Base-by-base conservation (phyloP, 495 filamentous ascomycete species). In the Talaromyces ruber region DNA sequence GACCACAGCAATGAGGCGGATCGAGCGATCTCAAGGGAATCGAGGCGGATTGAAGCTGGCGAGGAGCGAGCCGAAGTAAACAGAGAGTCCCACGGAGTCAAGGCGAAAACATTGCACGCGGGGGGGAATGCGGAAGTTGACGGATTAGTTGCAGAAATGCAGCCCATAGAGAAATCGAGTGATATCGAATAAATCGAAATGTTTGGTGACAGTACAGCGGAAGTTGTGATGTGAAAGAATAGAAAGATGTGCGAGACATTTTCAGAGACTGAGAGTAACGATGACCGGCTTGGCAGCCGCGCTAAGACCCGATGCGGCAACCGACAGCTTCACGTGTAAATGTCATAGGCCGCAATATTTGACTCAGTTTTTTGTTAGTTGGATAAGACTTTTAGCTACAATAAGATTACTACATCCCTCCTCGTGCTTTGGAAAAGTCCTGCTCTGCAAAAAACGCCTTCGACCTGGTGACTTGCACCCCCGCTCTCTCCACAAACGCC, bases 391-490 rank as follows among this genome's bases (percentile, higher is more conserved):
- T 32, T 32, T 4, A 4, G 30, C 30, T 32, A 32, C 30, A 9
- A 47, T 47, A 16, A 28, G 9, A 51, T 32, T 18, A 25, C 21
- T 62, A 22, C 18, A 25, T 6, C 22, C 32, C 54, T 58, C 56
- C 28, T 16, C 34, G 58, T 25, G 30, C 37, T 58, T 37, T 58
- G 16, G 21, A 47, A 43, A 47, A 58, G 26, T 65, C 67, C 53
- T 67, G 62, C 55, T 66, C 72, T 34, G 76, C 62, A 62, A 81
- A 82, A 65, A 83, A 83, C 3, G 71, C 70, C 56, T 74, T 70
- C 6, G 73, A 74, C 45, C 82, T 70, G 28, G 81, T 84, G 57
- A 86, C 81, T 67, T 85, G 78, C 6, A 86, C 80, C 5, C 81
- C 83, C 18, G 83, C 80, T 61, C 74, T 69, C 62, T 79, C 72